These are phyloP conservation scores for Eimeria nieschulzi DNA, from an alignment of 169 alveolate species.

Conservation along the genomic window DNA sequence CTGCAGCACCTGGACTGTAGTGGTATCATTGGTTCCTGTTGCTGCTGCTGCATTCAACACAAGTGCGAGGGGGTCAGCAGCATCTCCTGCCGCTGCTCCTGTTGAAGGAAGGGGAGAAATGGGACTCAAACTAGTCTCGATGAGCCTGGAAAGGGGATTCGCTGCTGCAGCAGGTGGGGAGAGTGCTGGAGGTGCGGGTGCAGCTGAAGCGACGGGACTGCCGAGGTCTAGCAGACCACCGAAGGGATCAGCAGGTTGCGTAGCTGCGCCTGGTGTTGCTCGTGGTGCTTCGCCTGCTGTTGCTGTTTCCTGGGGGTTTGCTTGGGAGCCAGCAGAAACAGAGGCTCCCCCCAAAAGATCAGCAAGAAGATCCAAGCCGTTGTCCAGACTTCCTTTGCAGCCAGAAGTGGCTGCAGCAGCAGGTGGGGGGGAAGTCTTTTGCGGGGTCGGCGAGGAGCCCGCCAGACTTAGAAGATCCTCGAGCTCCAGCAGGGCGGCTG, in stretches of 20 bases:
- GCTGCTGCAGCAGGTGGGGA: background rate
- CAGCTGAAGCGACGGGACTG: background rate
- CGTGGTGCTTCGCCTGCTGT: background rate
- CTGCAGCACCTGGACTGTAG: background rate
- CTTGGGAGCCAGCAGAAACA: background rate
- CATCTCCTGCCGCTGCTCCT: constrained; percentile 3
- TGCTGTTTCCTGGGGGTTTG: background rate
- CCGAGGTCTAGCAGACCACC: background rate
- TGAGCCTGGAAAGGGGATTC: background rate
- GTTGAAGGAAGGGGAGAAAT: background rate
- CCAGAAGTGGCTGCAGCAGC: background rate
- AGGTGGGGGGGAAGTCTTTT: background rate
- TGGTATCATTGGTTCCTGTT: background rate
- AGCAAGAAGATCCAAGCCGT: constrained; percentile 36
- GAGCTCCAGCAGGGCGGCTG: constrained; percentile 27
- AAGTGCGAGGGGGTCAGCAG: background rate
- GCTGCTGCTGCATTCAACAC: constrained; percentile 36
- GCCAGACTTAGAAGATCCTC: constrained; percentile 36
- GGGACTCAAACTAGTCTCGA: background rate
- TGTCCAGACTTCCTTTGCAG: background rate
- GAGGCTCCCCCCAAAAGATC: constrained; percentile 43
- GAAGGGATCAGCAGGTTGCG: background rate
- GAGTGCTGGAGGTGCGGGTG: background rate
- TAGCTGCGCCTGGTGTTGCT: background rate
- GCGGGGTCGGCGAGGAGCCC: constrained; percentile 9